Base-by-base conservation (phyloP, 2,329 filamentous ascomycete genomes). In the Fusarium sp. region DNA sequence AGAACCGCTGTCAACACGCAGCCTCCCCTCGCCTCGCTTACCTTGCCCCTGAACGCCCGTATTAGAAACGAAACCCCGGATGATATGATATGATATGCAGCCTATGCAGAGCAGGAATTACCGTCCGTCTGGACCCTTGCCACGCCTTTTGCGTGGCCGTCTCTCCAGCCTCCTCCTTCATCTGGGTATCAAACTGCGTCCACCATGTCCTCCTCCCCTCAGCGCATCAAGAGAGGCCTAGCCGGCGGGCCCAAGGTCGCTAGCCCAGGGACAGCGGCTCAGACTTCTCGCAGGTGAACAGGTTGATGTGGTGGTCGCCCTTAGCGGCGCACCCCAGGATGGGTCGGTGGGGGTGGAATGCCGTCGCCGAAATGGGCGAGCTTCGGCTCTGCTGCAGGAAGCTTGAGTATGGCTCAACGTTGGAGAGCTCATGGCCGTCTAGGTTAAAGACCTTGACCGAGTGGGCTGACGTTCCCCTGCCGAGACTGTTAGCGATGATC, bases 291-390 rank as follows among this genome's bases (percentile, higher is more conserved):
- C 93, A 95, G 35, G 90, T 92, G 80, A 96, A 97, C 31, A 98
- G 87, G 81, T 97, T 98, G 79, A 99, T 92, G 81, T 98, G 94
- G 69, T 95, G 91, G 81, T 98, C 95, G 65, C 95, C 94, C 50
- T 94, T 88, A 5, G 95, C 94, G 2, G 95, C 94, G 78, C 94
- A 97, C 39, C 95, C 95, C 71, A 99, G 88, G 83, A 98, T 92
- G 85, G 97, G 95, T 62, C 93, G 91, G 83, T 99, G 97, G 1
- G 97, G 97, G 84, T 99, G 97, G 86, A 98, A 99, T 0, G 95
- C 93, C 10, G 96, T 98, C 39, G 94, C 90, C 4, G 95, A 92
- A 75, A 99, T 97, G 2, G 97, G 93, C 8, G 92, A 91, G 67
- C 92, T 92, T 61, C 94, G 92, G 80, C 92, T 95, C 78, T 95